A percentile compares a stretch with the other conserved stretches of the same genome.
Conservation (phyloP, 2,329 filamentous ascomycete genomes). For the Trichoderma sp. region DNA sequence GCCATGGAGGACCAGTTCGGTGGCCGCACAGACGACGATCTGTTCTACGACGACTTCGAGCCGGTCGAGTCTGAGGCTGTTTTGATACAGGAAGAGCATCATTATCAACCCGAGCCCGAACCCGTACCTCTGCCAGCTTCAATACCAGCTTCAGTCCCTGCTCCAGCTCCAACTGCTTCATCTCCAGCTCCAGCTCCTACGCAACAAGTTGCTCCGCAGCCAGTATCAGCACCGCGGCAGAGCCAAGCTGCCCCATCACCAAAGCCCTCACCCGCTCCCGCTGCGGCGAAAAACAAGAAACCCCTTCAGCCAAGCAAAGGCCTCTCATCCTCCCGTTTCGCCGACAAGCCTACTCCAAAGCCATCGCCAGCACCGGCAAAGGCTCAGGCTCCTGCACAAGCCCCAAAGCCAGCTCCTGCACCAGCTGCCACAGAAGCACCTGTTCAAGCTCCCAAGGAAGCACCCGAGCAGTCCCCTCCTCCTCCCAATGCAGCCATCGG, state of each 20-base stretch:
- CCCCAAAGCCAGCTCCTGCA: conserved; percentile 28
- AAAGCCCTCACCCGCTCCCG: conserved; percentile 20
- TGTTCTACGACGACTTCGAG: conserved; percentile 65
- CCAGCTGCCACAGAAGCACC: conserved; percentile 21
- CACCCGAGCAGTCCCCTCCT: conserved; percentile 29
- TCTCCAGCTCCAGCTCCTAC: not conserved
- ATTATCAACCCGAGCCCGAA: conserved; percentile 24
- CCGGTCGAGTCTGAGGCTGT: conserved; percentile 47
- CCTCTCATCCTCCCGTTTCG: conserved; percentile 38
- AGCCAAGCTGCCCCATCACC: conserved; percentile 22
- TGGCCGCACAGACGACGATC: conserved; percentile 62
- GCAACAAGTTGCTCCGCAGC: conserved; percentile 10
- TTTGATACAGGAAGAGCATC: conserved; percentile 26
- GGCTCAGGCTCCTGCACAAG: conserved; percentile 23
- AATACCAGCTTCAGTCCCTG: not conserved
- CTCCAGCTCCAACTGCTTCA: not conserved
- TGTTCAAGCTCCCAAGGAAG: conserved; percentile 22
- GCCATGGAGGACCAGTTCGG: conserved; percentile 63
- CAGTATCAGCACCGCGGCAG: conserved; percentile 20
- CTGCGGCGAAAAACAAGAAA: conserved; percentile 18
- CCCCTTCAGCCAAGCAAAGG: conserved; percentile 27
- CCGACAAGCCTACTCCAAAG: conserved; percentile 33
- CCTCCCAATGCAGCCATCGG: conserved; percentile 36
- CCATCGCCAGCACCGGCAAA: conserved; percentile 18
- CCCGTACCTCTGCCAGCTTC: conserved; percentile 20